Evolutionary conservation across 2,329 filamentous ascomycete species (phyloP), one percentile per base, ranked within the genome.

Genomic region (Dactylellina parvicollis): DNA sequence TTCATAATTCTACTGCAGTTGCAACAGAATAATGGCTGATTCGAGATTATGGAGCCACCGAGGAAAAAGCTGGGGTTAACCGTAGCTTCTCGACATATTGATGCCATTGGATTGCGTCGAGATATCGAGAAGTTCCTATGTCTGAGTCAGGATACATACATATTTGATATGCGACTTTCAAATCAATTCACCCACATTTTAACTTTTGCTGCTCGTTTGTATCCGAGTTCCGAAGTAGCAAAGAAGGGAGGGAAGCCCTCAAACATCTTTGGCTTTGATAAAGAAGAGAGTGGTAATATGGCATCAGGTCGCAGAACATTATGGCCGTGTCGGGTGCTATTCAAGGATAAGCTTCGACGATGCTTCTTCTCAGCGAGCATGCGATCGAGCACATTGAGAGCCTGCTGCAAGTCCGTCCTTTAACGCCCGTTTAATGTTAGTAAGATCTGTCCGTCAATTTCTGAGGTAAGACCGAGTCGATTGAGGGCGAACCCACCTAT

Each of bases 91-190:
- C 69, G 34, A 18, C 69, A 73, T 20, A 73, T 56, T 5, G 69
- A 73, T 9, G 46, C 47, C 69, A 73, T 66, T 8, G 69, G 69
- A 32, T 73, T 66, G n/a, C 69, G 69, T n/a, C 61, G 60, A 2
- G 69, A 73, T 47, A 73, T 61, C 30, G 69, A 73, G 36, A 73
- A 73, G 46, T 66, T 66, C 69, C 69, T 73, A 56, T 12, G 34
- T 4, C 4, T 22, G 5, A 28, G 1, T 24, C 24, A 18, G 42
- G 7, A 34, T 49, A 32, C 7, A 50, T 20, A 50, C 14, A 32
- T n/a, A 36, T 10, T 30, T 22, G 22, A 22, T 14, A 26, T 22
- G 20, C 2, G n/a, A 28, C 24, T 26, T 7, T 40, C n/a, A 30
- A 1, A 18, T 5, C 1, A 44, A 10, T 9, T 14, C 14, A 34